phyloP scores from a whole-genome alignment of 495 filamentous ascomycete species.

The Trichoderma erinaceum region DNA sequence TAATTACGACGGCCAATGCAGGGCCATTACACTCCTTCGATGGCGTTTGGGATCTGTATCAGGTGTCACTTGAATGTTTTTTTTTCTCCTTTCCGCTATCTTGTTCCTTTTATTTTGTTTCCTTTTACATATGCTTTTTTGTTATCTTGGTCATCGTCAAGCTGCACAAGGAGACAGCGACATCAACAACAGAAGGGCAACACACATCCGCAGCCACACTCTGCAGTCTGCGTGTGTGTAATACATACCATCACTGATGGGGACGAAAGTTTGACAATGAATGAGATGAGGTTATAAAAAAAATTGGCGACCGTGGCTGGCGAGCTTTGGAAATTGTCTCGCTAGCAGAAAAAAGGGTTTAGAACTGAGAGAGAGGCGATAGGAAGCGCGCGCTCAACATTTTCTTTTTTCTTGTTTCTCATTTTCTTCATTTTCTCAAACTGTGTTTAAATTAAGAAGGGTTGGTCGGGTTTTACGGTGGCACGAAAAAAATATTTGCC shows the following conservation, averaged over 20 bases:
- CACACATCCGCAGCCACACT: not conserved
- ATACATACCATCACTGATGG: not conserved
- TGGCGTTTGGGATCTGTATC: not conserved
- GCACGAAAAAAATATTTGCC: slow-evolving; percentile 6
- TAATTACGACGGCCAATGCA: slow-evolving; percentile 17
- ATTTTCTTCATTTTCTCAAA: not conserved
- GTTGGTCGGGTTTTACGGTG: slow-evolving; percentile 4
- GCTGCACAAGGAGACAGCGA: slow-evolving; percentile 4
- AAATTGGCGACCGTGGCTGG: slow-evolving; percentile 7
- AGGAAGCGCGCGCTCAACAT: not conserved
- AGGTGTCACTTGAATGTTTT: not conserved
- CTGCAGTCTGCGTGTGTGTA: not conserved
- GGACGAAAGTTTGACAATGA: not conserved
- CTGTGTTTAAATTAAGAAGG: slow-evolving; percentile 10
- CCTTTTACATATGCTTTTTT: not conserved
- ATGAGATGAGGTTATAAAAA: not conserved
- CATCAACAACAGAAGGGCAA: slow-evolving; percentile 3
- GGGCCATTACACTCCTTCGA: slow-evolving; percentile 17
- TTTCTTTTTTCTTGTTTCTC: slow-evolving; percentile 3
- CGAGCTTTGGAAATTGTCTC: slow-evolving; percentile 12
- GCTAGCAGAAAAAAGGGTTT: not conserved
- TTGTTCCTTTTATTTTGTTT: not conserved
- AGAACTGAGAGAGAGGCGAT: not conserved
- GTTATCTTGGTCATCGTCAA: not conserved
- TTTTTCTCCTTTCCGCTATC: not conserved